Base-by-base conservation (phyloP, 1,284 basidiomycete genomes). In the Cryptococcus wingfieldii region DNA sequence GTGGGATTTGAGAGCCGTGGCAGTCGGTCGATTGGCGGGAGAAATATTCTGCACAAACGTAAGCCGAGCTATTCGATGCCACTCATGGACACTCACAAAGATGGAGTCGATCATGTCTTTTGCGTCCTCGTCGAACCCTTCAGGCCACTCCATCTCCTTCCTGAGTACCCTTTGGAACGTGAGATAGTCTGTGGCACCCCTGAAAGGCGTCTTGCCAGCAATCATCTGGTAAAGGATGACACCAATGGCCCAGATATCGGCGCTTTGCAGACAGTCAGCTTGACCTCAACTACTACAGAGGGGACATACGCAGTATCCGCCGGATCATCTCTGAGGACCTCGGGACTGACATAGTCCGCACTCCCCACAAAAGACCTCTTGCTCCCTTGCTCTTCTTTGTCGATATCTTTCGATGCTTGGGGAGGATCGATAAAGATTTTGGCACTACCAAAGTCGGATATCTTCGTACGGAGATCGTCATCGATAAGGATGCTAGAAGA, bases 371-470 rank as follows among this genome's bases (percentile, higher is more conserved):
- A 98, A 0, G 90, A 92, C 8, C 76, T 65, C 14, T 46, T 25
- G 8, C 16, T 23, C n/a, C 16, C 19, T 16, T n/a, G 44, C 27
- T 46, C 44, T 19, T 46, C 44, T 23, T 60, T 55, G 3, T 51
- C 62, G 9, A 37, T 23, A 47, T 53, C 55, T 16, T 47, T 51
- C 12, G 55, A 54, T 7, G 52, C 54, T 7, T 58, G 53, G 60
- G 57, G 61, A 43, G 58, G 55, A 60, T 73, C 65, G 57, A 71
- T 74, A 62, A 85, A 83, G 48, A 93, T 79, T 78, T 95, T 95
- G 37, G 91, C 93, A 18, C 92, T 96, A 10, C 96, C 96, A 77
- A 98, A 98, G 77, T 99, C 96, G 28, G 94, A 91, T 19, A 99
- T 84, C 77, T 95, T 97, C 74, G 97, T 84, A 50, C 91, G 84